Conservation (phyloP, 2,329 filamentous ascomycete species). For the Acephala macrosclerotiorum region DNA sequence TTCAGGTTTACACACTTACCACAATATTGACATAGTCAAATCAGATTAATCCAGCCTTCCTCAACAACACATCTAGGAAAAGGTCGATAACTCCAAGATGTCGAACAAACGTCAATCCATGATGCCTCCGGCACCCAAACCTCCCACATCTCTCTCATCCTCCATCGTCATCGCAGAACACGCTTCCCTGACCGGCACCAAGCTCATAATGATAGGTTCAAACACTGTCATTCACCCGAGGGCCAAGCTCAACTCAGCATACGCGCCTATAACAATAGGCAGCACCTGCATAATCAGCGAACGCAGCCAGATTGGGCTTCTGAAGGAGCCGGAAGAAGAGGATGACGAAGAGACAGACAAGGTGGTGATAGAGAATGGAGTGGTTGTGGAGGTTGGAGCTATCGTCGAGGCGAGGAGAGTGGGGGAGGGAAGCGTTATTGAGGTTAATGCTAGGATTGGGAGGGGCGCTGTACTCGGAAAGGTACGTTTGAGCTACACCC, state of each 20-base stretch:
- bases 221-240: constrained; percentile 89
- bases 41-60: not conserved
- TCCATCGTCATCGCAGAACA: constrained; percentile 68
- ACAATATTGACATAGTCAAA: constrained; percentile 26
- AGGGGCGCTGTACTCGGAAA: constrained; percentile 68
- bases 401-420: constrained; percentile 60
- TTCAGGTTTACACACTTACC: constrained; percentile 22
- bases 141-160: constrained; percentile 66
- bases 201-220: constrained; percentile 80
- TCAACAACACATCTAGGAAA: not conserved
- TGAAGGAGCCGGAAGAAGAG: constrained; percentile 42
- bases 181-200: constrained; percentile 70
- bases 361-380: constrained; percentile 66
- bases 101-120: constrained; percentile 53
- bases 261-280: constrained; percentile 82
- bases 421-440: constrained; percentile 64
- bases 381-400: constrained; percentile 66
- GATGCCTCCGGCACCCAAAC: constrained; percentile 61
- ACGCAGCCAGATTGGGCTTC: constrained; percentile 60
- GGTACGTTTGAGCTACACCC: too few species aligned
- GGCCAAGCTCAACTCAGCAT: constrained; percentile 77
- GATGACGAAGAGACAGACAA: constrained; percentile 34
- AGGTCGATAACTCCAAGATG: constrained; percentile 31
- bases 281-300: constrained; percentile 85
- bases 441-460: constrained; percentile 66